Evolutionary conservation across 257 asterid species (phyloP), one percentile per base, ranked within the genome.

Genomic region (Solanum ossicruentum): DNA sequence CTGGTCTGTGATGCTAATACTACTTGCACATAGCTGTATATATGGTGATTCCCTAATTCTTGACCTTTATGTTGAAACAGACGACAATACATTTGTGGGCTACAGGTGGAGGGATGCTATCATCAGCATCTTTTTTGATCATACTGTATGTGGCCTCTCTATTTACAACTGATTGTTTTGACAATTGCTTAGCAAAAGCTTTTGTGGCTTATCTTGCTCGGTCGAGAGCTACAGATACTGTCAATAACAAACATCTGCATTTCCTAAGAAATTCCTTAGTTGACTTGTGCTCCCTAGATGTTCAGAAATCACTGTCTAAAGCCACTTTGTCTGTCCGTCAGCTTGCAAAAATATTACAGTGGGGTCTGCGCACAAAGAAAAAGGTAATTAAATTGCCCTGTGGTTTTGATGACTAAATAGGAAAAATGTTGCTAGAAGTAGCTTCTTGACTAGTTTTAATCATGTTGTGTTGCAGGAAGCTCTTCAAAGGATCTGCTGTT

Each of bases 51-150:
- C 45, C 72, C 16, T 39, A 73, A 54, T 55, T 84, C 79, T 69
- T 72, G 80, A 83, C 86, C 85, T 13, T 70, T 26, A 41, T 39
- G 60, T 83, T 87, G 84, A 78, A 88, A 86, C 97, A 97, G 99
- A 92, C 90, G 65, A 86, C 96, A 78, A 93, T 95, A 85, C 94
- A 91, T 89, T 88, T 97, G 89, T 97, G 98, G 98, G 97, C 97
- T 80, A 94, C 98, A 60, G 91, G 98, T 63, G 93, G 89, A 13
- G 90, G 90, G 55, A 83, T 60, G 81, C 91, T 97, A 80, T 92
- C 99, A 83, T 88, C 94, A 67, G 90, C 93, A 84, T 90, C 99
- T 83, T 95, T 89, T 89, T 90, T 87, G 57, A 88, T 95, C 61
- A 77, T 90, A 87, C 83, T 90, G 86, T 96, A 93, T 80, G 88